Evolutionary conservation across 2,329 filamentous ascomycete genomes (phyloP), one percentile per base, ranked within the genome.

Genomic region (Lachnellula suecica): DNA sequence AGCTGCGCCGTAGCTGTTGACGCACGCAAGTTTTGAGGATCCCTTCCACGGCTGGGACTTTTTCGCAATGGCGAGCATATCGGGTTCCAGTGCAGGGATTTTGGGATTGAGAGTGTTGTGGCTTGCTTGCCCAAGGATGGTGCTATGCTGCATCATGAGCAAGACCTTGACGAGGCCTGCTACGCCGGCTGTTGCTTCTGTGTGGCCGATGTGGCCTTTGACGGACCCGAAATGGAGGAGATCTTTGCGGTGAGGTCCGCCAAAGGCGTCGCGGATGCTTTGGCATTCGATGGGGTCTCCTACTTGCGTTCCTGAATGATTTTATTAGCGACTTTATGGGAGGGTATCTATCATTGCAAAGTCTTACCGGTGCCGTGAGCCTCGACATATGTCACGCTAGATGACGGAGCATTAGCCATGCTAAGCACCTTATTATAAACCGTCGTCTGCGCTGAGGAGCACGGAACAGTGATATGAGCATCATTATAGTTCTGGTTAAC

Each of bases 171-270:
- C 68, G 2, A 79, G 20, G 0, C 66, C 66, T 0, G 68, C 66
- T 0, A 79, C 47, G 0, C 75, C 77, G 1, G 71, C 69, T 0
- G 75, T 73, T 0, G 68, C 71, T 56, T 78, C 77, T 0, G 62
- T 59, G 53, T 81, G 78, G 0, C 77, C 77, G 13, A 75, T 50
- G 38, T 72, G 71, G 4, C 69, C 62, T 54, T 74, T 73, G 23
- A 72, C 57, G 2, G 54, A 61, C 13, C 49, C 41, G n/a, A 59
- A n/a, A 20, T 27, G 20, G 4, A 58, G 37, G 2, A 34, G 7
- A 4, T 45, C 19, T 7, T 9, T 19, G 19, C 50, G 43, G 4
- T 31, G 37, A 5, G 51, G 13, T 2, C 47, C 48, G 11, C 51
- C 56, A 25, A 59, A 55, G 2, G 44, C 52, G 15, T 27, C n/a